Evolutionary conservation across 805 yeast genomes (phyloP), one percentile per base, ranked within the genome.

Genomic region (Pichia sporocuriosa): DNA sequence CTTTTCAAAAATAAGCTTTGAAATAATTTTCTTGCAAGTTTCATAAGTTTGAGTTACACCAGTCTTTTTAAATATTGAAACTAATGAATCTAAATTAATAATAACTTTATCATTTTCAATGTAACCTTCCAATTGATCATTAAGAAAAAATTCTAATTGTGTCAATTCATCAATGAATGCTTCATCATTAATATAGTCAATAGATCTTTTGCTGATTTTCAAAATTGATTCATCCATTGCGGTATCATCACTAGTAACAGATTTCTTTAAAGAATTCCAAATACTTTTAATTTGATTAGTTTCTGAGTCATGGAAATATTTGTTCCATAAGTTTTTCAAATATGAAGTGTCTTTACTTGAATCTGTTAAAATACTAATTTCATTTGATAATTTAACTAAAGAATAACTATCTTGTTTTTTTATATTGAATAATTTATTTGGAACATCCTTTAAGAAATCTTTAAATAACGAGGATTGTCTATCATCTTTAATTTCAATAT

Each of bases 111-210:
- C 57, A 19, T 53, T 43, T 6, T 51, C 33, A 6, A 44, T 39
- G 8, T 50, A 35, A 8, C 58, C 46, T 20, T 52, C 50, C 9
- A 46, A 16, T 16, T 39, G 37, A 12, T 49, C 39, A 19, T 56
- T 53, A 15, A 62, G 53, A 41, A 72, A 58, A 47, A 64, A 71
- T 17, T 67, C 62, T 48, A 73, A 58, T 53, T 74, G 78, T 31
- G 71, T 59, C 42, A 74, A 50, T 51, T 75, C 79, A 42, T 60
- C 66, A 44, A 72, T 69, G 56, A 67, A 74, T n/a, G 58, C 49
- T 47, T 68, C 66, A 49, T 73, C 77, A 52, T 64, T 68, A 42
- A 72, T 65, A 32, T 62, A 52, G 36, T 57, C 36, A 44, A 62
- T 40, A 6, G 55, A 55, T 49, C 60, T 52, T 51, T 44, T 54